Evolutionary conservation across 768 basidiomycete species (phyloP), one percentile per base, ranked within the genome.

Genomic region (Kwoniella bestiolae): DNA sequence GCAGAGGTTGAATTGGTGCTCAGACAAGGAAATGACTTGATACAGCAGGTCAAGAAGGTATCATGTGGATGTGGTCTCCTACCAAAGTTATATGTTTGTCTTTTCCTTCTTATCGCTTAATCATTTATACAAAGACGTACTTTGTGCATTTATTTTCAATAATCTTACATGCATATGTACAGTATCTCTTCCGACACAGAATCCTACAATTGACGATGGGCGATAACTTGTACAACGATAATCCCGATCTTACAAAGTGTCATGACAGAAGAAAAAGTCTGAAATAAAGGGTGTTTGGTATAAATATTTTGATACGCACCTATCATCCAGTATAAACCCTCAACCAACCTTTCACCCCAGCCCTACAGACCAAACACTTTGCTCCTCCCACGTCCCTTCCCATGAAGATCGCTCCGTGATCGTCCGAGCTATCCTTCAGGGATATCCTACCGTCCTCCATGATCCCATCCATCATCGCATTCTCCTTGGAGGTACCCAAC

Each of bases 341-440:
- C 28, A 70, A 31, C 69, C 69, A 70, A n/a, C 69, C 69, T 31
- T 57, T 47, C 3, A 70, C 52, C 3, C 65, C 62, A 18, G 32
- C 45, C 49, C 69, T 31, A 52, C 69, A 70, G 5, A 70, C 28
- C 51, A 70, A 55, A 60, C 69, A 70, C 23, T 52, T 59, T n/a
- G 65, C 58, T 7, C 12, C 38, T 21, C 26, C 38, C 32, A 7
- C 41, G 0, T 26, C 38, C 29, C 23, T 18, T 51, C 23, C 31
- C n/a, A n/a, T n/a, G 29, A 21, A 28, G 34, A 23, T 47, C 41
- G 18, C 31, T 29, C n/a, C 47, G 25, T 56, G 25, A 41, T 14
- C 6, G 18, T 35, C 41, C 56, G 50, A 53, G 49, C 35, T 32
- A 11, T 16, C 5, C 31, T 34, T 16, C 28, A 6, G n/a, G 29